phyloP scores from a whole-genome alignment of 305 asterid genomes.

The Vinca major region DNA sequence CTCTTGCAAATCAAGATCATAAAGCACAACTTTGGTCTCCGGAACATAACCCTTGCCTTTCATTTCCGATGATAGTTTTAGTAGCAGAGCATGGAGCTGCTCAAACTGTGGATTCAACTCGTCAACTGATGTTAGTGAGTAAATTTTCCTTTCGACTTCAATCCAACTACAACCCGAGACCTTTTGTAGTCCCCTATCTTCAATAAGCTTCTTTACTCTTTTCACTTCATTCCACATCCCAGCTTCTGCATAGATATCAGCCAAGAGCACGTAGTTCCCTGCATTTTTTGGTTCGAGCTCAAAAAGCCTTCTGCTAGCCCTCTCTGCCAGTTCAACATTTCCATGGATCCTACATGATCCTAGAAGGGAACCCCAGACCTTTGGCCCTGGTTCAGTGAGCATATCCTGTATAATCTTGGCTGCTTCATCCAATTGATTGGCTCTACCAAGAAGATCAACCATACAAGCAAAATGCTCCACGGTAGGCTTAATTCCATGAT shows the following conservation, averaged over 20 bases:
- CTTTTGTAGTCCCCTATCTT: slow-evolving; percentile 61
- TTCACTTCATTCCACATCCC: slow-evolving; percentile 81
- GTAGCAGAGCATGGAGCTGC: slow-evolving; percentile 59
- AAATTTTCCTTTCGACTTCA: slow-evolving; percentile 51
- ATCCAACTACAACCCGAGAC: slow-evolving; percentile 89
- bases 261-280: slow-evolving; percentile 83
- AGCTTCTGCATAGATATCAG: slow-evolving; percentile 81
- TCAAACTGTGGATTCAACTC: slow-evolving; percentile 74
- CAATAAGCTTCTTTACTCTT: slow-evolving; percentile 56
- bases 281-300: slow-evolving; percentile 88
- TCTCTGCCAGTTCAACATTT: slow-evolving; percentile 67
- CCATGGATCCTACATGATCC: slow-evolving; percentile 88
- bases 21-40: slow-evolving; percentile 54
- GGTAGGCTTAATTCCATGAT: slow-evolving; percentile 41
- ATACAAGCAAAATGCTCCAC: slow-evolving; percentile 88
- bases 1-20: slow-evolving; percentile 64
- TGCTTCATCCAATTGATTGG: slow-evolving; percentile 73
- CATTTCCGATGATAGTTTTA: slow-evolving; percentile 57
- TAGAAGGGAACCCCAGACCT: slow-evolving; percentile 85
- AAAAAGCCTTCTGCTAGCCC: slow-evolving; percentile 61
- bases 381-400: slow-evolving; percentile 70
- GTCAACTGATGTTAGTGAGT: slow-evolving; percentile 49
- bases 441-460: slow-evolving; percentile 94
- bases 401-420: slow-evolving; percentile 56
- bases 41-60: slow-evolving; percentile 71